A percentile compares a stretch with the other conserved stretches of the same genome.
phyloP scores from a whole-genome alignment of 352 stramenopile genomes.

The Globisporangium rhizosaccharum region DNA sequence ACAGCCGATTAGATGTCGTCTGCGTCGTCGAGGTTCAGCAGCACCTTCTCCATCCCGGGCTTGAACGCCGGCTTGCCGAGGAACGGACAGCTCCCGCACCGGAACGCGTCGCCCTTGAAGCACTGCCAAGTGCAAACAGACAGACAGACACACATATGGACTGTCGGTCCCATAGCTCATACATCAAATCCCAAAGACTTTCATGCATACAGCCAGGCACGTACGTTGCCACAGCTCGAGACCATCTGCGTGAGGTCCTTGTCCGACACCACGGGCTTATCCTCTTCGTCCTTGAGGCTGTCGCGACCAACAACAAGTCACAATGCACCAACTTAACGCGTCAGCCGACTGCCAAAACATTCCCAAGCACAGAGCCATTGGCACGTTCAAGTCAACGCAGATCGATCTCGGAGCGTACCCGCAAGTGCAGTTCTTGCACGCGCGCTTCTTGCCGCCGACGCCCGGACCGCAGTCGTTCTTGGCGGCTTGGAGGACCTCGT shows the following conservation, averaged over 20 bases:
- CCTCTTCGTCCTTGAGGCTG: slow-evolving; percentile 66
- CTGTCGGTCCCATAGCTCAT: background rate
- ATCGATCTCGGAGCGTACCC: slow-evolving; percentile 43
- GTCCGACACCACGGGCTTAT: slow-evolving; percentile 70
- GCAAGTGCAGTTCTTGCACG: slow-evolving; percentile 97
- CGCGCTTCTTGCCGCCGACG: slow-evolving; percentile 85
- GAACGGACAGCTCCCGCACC: slow-evolving; percentile 95
- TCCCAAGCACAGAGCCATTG: no score
- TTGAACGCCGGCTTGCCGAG: slow-evolving; percentile 96
- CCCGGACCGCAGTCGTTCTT: slow-evolving; percentile 72
- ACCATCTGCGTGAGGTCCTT: slow-evolving; percentile 71
- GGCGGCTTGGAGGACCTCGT: slow-evolving; percentile 71
- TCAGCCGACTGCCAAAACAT: no score
- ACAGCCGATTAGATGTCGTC: slow-evolving; percentile 59
- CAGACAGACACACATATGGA: background rate
- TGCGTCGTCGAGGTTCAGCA: slow-evolving; percentile 73
- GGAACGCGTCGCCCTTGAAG: slow-evolving; percentile 96
- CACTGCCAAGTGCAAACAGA: slow-evolving; percentile 65
- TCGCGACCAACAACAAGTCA: background rate
- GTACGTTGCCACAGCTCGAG: slow-evolving; percentile 82
- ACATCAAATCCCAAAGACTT: background rate
- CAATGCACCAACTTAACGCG: background rate
- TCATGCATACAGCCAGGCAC: background rate
- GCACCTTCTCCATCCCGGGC: slow-evolving; percentile 82
- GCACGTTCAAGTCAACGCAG: no score